Conservation (phyloP, 495 filamentous ascomycete genomes). For the Pyronema omphalodes region DNA sequence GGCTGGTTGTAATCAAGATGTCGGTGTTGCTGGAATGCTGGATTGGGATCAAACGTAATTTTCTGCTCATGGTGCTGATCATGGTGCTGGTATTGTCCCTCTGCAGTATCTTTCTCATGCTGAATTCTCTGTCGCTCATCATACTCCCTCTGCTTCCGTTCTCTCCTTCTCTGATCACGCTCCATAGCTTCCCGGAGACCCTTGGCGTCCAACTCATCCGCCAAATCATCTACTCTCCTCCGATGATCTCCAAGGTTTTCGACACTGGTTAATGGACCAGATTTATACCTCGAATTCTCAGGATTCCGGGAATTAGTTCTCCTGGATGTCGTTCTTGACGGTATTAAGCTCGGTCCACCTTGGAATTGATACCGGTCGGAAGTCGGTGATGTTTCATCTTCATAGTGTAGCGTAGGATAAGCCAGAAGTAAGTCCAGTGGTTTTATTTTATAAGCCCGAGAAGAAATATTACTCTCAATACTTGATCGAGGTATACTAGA, state of each 20-base stretch:
- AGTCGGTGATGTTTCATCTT: slow-evolving; percentile 9
- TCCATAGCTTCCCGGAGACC: slow-evolving; percentile 24
- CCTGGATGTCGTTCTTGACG: slow-evolving; percentile 15
- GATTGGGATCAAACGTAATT: background rate
- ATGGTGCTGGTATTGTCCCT: background rate
- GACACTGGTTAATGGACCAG: slow-evolving; percentile 2
- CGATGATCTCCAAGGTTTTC: slow-evolving; percentile 6
- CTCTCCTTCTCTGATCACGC: slow-evolving; percentile 20
- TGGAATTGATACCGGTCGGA: slow-evolving; percentile 3
- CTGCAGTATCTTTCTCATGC: slow-evolving; percentile 10
- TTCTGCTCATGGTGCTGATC: background rate
- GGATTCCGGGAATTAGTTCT: slow-evolving; percentile 15
- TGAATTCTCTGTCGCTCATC: slow-evolving; percentile 16
- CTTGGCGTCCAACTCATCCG: slow-evolving; percentile 18
- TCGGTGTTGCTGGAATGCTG: too few relatives aligned
- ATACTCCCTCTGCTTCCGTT: slow-evolving; percentile 17
- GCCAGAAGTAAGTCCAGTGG: slow-evolving; percentile 20
- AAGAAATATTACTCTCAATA: slow-evolving; percentile 7
- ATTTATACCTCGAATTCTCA: slow-evolving; percentile 10
- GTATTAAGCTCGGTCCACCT: slow-evolving; percentile 5
- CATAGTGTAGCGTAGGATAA: slow-evolving; percentile 20
- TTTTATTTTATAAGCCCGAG: slow-evolving; percentile 21
- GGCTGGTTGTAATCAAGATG: background rate
- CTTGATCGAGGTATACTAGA: background rate
- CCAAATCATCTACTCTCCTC: slow-evolving; percentile 17